These are phyloP conservation scores for Penstemon davidsonii DNA, from an alignment of 257 asterid genomes.

Conservation along the genomic window DNA sequence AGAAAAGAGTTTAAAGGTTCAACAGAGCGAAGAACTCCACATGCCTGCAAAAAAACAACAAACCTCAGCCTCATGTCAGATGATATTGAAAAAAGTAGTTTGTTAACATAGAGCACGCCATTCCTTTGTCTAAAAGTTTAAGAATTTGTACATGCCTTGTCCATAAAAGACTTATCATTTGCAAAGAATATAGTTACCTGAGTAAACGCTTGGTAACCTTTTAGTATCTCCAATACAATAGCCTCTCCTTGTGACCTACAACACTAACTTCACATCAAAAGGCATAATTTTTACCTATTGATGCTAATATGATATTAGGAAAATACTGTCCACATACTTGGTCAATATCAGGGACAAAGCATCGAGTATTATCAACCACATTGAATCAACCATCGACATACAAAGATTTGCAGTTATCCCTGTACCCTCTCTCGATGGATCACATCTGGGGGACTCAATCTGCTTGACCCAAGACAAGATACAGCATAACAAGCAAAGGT, in stretches of 20 bases:
- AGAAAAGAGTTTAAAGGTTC: conserved; percentile 97
- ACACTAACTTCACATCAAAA: conserved; percentile 32
- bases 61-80: conserved; percentile 24
- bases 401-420: conserved; percentile 85
- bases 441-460: conserved; percentile 92
- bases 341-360: conserved; percentile 87
- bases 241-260: conserved; percentile 99
- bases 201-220: conserved; percentile 98
- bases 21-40: conserved; percentile 93
- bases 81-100: conserved; percentile 21
- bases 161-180: conserved; percentile 23
- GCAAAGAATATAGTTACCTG: conserved; percentile 51
- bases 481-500: conserved; percentile 26
- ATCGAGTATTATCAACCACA: conserved; percentile 91
- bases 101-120: conserved; percentile 14
- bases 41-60: conserved; percentile 57
- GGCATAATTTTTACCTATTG: conserved; percentile 8
- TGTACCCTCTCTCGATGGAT: conserved; percentile 54
- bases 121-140: conserved; percentile 3
- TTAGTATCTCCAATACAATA: conserved; percentile 89
- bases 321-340: conserved; percentile 54
- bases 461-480: conserved; percentile 49
- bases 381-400: conserved; percentile 82
- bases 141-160: conserved; percentile 1
- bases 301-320: conserved; percentile 27